Base-by-base conservation (phyloP, 78 protist species). In the Dictyostelium capitatum region DNA sequence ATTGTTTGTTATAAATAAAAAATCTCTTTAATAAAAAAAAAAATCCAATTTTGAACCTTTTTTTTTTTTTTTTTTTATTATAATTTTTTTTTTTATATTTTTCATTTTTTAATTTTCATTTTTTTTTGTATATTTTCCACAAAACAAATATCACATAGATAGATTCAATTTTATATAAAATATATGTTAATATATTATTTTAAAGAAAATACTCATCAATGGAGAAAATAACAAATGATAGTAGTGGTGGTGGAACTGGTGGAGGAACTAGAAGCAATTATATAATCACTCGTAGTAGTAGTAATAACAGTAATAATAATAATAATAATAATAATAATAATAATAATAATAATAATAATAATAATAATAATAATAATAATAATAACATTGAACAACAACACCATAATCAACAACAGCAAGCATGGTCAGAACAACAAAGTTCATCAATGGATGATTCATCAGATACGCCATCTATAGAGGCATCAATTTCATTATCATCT, bases 401-500 rank as follows among this genome's bases (percentile, higher is more conserved):
- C n/a, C n/a, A n/a, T n/a, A n/a, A n/a, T n/a, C n/a, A n/a, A n/a
- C n/a, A n/a, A n/a, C n/a, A n/a, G n/a, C n/a, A n/a, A n/a, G n/a
- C n/a, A n/a, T 70, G 41, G 53, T 41, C 48, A 70, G 30, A 32
- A 53, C 19, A n/a, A 59, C 19, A 59, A 17, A 43, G n/a, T 70
- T 25, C 47, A 12, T 70, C 73, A 14, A 65, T 65, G 37, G 73
- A 65, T 65, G 73, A 65, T 72, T 72, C 79, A 72, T 43, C 79
- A 5, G 53, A 32, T 28, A 72, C 79, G 2, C 48, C 25, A 41
- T 72, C 81, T 23, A 75, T 70, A 37, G 56, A 43, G 23, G 54
- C 81, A 25, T 75, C 81, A 15, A 20, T 48, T 11, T 41, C 62
- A 10, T 25, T 48, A 50, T 19, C 56, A 48, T 48, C 81, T 3